These are phyloP conservation scores for Ambrosia trifida DNA, from an alignment of 129 eudicot species.

Conservation along the genomic window DNA sequence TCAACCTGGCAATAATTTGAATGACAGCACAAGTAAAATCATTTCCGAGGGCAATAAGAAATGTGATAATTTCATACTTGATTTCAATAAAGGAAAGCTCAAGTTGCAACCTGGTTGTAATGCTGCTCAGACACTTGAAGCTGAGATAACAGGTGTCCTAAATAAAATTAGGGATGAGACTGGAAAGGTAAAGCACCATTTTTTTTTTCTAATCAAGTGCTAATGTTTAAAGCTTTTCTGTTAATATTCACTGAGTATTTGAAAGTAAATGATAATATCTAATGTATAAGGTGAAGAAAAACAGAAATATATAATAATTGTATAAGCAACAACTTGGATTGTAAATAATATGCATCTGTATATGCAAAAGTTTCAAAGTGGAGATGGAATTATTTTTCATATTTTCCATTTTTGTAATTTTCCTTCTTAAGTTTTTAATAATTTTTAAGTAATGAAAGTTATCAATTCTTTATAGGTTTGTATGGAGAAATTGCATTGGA, in stretches of 20 bases:
- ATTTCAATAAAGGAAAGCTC: conserved; percentile 63
- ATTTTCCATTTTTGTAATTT: neutral
- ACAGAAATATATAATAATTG: neutral
- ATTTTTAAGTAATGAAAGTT: neutral
- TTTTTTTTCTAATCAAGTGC: neutral
- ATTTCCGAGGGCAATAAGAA: conserved; percentile 46
- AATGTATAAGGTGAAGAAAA: neutral
- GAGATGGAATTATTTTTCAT: neutral
- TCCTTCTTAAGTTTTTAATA: neutral
- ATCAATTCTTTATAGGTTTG: conserved; percentile 51
- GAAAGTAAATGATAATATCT: neutral
- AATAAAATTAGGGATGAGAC: conserved; percentile 67
- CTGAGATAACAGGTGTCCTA: conserved; percentile 54
- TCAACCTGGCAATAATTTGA: conserved; percentile 63
- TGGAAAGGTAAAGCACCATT: conserved; percentile 49
- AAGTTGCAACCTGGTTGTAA: conserved; percentile 76
- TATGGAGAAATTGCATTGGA: conserved; percentile 76
- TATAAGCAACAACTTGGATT: neutral
- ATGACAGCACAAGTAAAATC: conserved; percentile 38
- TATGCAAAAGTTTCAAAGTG: neutral
- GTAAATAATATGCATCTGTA: neutral
- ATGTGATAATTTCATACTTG: conserved; percentile 52
- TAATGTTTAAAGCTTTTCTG: neutral
- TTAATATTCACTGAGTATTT: neutral
- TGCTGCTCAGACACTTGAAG: conserved; percentile 88